These are phyloP conservation scores for Centella asiatica DNA, from an alignment of 129 eudicot species.

Conservation along the genomic window DNA sequence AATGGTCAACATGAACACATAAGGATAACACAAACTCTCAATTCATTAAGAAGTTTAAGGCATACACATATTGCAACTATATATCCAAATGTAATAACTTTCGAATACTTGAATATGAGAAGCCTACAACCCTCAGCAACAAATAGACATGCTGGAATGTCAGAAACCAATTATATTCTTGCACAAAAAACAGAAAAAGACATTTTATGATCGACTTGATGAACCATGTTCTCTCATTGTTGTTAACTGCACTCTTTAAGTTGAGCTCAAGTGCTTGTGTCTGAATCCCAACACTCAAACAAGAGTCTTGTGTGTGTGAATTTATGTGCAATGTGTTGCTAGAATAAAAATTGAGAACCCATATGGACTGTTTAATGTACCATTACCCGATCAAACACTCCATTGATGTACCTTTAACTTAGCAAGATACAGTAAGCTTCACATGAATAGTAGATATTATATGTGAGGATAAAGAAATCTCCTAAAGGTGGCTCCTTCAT, in stretches of 20 bases:
- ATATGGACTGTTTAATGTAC: too few species aligned
- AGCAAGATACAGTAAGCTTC: not conserved
- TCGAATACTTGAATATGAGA: not conserved
- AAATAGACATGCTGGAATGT: not conserved
- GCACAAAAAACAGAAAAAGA: not conserved
- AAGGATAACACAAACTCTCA: not conserved
- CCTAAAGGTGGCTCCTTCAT: not conserved
- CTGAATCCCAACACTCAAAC: too few species aligned
- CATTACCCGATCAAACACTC: too few species aligned
- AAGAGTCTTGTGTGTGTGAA: too few species aligned
- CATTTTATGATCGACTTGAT: not conserved
- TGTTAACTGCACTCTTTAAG: too few species aligned
- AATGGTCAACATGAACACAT: conserved; percentile 5
- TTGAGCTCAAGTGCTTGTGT: too few species aligned
- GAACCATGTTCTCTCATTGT: too few species aligned
- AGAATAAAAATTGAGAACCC: too few species aligned
- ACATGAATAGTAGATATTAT: not conserved
- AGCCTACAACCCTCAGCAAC: not conserved
- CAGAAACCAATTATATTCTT: not conserved
- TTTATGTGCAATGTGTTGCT: too few species aligned
- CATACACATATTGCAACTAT: not conserved
- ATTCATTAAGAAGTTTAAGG: not conserved
- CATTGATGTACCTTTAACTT: too few species aligned
- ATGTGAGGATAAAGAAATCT: not conserved
- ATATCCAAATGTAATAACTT: not conserved